Evolutionary conservation across 768 basidiomycete genomes (phyloP).

Genomic region (Podaxis sp.): DNA sequence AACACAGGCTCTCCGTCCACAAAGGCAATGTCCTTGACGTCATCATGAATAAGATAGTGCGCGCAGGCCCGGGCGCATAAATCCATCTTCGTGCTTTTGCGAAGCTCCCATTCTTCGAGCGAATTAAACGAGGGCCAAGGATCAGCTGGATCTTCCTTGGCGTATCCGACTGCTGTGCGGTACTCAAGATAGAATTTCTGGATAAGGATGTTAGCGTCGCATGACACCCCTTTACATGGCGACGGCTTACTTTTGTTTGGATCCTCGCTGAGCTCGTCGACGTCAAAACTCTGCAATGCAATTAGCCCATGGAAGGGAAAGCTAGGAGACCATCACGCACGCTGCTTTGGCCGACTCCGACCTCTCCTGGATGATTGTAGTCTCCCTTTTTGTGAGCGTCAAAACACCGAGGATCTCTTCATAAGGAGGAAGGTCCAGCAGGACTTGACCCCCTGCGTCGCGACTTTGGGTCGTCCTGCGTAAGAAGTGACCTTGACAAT

Average conservation of each 20-base stretch:
- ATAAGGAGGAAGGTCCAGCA: not conserved
- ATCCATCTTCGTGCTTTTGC: slow-evolving; percentile 21
- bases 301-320: not conserved
- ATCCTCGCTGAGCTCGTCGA: not conserved
- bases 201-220: too few relatives aligned
- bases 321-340: not conserved
- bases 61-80: not conserved
- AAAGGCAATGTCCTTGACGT: not conserved
- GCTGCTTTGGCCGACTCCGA: not conserved
- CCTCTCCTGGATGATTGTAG: not conserved
- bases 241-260: not conserved
- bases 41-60: slow-evolving; percentile 1
- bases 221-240: too few relatives aligned
- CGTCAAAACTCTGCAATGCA: not conserved
- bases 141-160: not conserved
- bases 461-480: not conserved
- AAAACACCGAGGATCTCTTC: not conserved
- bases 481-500: not conserved
- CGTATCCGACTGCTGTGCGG: slow-evolving; percentile 8
- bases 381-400: not conserved
- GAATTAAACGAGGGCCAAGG: slow-evolving; percentile 12
- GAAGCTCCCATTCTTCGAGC: slow-evolving; percentile 14
- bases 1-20: not conserved
- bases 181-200: slow-evolving; percentile 20
- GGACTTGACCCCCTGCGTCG: not conserved